Conservation (phyloP, 768 basidiomycete species). For the Russula sp. region DNA sequence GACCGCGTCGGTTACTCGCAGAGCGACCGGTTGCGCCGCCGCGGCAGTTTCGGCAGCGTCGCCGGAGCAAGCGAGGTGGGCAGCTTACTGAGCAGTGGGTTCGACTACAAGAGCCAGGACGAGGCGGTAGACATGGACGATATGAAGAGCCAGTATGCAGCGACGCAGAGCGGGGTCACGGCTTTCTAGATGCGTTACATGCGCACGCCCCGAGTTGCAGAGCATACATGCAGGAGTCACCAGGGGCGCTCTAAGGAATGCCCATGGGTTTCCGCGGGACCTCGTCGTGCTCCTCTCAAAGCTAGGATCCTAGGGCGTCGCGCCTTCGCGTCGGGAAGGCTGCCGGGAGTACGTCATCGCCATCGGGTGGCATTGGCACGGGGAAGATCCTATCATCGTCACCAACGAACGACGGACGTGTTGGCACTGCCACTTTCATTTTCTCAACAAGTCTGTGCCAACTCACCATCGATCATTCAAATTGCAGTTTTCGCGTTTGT, state of each 20-base stretch:
- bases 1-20: slow-evolving; percentile 78
- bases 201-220: slow-evolving; percentile 8
- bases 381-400: not conserved
- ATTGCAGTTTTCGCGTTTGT: slow-evolving; percentile 2
- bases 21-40: slow-evolving; percentile 78
- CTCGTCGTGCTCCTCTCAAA: not conserved
- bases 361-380: not conserved
- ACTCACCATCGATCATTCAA: not conserved
- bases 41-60: slow-evolving; percentile 71
- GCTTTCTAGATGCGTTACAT: slow-evolving; percentile 51
- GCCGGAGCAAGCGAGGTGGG: slow-evolving; percentile 74
- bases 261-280: not conserved
- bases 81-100: slow-evolving; percentile 54
- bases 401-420: not conserved
- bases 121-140: slow-evolving; percentile 75
- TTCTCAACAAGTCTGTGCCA: not conserved
- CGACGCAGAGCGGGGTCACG: slow-evolving; percentile 79
- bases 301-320: slow-evolving; percentile 13
- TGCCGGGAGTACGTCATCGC: not conserved
- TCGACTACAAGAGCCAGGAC: slow-evolving; percentile 88
- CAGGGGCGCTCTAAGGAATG: not conserved
- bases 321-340: slow-evolving; percentile 6
- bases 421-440: not conserved
- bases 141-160: slow-evolving; percentile 83
- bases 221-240: slow-evolving; percentile 5